Evolutionary conservation across 2,329 filamentous ascomycete species (phyloP), one percentile per base, ranked within the genome.

Genomic region (Fusarium miscanthi): DNA sequence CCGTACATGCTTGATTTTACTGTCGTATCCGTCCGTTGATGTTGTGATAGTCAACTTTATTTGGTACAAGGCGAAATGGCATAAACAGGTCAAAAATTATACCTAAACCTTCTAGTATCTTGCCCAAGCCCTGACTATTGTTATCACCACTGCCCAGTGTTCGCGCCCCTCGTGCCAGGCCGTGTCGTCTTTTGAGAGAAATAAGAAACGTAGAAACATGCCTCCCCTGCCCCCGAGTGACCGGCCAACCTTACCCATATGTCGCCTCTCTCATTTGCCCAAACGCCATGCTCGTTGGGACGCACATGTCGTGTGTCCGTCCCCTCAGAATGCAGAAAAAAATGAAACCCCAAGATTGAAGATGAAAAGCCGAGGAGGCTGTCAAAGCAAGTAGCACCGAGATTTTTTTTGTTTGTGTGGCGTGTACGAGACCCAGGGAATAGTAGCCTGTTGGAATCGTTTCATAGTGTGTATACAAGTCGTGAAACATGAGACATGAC

Each of bases 251-350:
- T 45, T 66, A 68, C 61, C 69, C 73, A 56, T 68, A 66, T 63
- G 61, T 37, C 58, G 60, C 63, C 73, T 69, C 63, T 70, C 68
- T 52, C 73, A 69, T 72, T 70, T 73, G 75, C 76, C 78, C 68
- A 69, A 80, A 80, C 79, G 79, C 79, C 79, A 73, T 80, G 78
- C 78, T 80, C 67, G 59, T 76, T 61, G 69, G 69, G 69, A 74
- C 75, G 62, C 58, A 54, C 67, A 60, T 67, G 51, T 68, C 63
- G 49, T 68, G 60, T 76, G 48, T 65, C 63, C 74, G 74, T 67
- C 74, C 74, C 60, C 62, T 69, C 68, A 63, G 56, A 71, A 76
- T 76, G 74, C 74, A 72, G 69, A 72, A 62, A 59, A 25, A 66
- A 49, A 37, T 57, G 63, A 72, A 64, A 45, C 19, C 48, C 48